These are phyloP conservation scores for Amphirosellinia nigrospora DNA, from an alignment of 495 filamentous ascomycete genomes.

Conservation along the genomic window DNA sequence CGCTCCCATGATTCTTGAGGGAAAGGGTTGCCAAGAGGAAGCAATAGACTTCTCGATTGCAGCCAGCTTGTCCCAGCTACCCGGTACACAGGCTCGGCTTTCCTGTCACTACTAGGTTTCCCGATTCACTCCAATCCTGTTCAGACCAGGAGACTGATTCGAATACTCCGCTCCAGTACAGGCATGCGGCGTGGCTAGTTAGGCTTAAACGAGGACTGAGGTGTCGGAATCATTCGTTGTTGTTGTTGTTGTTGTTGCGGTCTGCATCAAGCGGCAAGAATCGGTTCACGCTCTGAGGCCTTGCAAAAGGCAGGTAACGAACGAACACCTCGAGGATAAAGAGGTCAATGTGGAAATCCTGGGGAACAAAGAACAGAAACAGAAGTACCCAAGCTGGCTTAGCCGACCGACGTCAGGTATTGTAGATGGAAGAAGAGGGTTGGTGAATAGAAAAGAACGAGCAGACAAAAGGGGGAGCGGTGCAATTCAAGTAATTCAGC, in stretches of 20 bases:
- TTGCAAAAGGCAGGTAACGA: conserved; percentile 23
- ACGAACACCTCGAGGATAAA: conserved; percentile 24
- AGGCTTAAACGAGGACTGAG: conserved; percentile 3
- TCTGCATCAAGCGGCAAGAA: conserved; percentile 2
- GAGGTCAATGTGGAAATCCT: conserved; percentile 15
- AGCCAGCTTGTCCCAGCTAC: conserved; percentile 20
- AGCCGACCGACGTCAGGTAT: conserved; percentile 22
- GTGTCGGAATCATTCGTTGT: conserved; percentile 8
- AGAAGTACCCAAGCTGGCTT: conserved; percentile 12
- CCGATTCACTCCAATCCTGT: not conserved
- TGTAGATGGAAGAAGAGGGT: conserved; percentile 23
- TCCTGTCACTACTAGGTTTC: conserved; percentile 3
- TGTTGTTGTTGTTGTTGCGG: not conserved
- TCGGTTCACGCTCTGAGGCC: not conserved
- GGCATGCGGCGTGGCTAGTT: not conserved
- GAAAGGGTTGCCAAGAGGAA: conserved; percentile 29
- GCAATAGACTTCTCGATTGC: conserved; percentile 25
- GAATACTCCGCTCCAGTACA: not conserved
- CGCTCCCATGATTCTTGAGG: conserved; percentile 44
- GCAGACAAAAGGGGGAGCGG: conserved; percentile 23
- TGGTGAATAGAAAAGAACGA: conserved; percentile 14
- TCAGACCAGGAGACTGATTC: not conserved
- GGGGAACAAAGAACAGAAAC: conserved; percentile 25
- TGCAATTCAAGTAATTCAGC: conserved; percentile 25
- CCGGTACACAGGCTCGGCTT: conserved; percentile 2